phyloP scores from a whole-genome alignment of 225 moss, liverwort and hornwort species.

The Marchantia paleacea region DNA sequence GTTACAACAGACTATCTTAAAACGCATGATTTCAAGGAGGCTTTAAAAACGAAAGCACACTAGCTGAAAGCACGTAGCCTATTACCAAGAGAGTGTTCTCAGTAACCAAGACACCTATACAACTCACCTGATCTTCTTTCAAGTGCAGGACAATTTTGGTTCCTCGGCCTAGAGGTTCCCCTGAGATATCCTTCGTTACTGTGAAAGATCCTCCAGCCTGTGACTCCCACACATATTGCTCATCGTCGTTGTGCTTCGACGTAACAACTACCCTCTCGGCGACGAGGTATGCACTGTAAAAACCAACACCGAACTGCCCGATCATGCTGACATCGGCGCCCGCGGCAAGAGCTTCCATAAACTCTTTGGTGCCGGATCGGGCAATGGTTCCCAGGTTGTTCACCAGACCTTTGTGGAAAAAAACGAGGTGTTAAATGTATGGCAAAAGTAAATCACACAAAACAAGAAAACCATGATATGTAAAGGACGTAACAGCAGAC shows the following conservation, averaged over 20 bases:
- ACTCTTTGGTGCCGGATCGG: constrained; percentile 41
- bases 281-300: constrained; percentile 50
- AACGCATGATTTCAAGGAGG: neutral
- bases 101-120: neutral
- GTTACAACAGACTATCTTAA: neutral
- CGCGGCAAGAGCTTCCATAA: constrained; percentile 41
- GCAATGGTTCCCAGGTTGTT: constrained; percentile 41
- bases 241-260: constrained; percentile 52
- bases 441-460: neutral
- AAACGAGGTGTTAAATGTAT: neutral
- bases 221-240: constrained; percentile 54
- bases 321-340: constrained; percentile 46
- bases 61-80: too few species aligned
- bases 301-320: constrained; percentile 39
- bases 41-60: neutral
- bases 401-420: constrained; percentile 13
- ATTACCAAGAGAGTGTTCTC: neutral
- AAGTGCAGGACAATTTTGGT: constrained; percentile 41
- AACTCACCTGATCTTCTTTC: constrained; percentile 33
- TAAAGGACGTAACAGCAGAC: neutral
- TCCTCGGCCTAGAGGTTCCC: constrained; percentile 43
- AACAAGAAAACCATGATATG: too few species aligned
- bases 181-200: constrained; percentile 32
- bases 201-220: constrained; percentile 52
- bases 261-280: constrained; percentile 53